Percentiles rank a stretch among this genome's conserved stretches.
phyloP scores from a whole-genome alignment of 1,284 basidiomycete genomes.

The Ganoderma multipileum region DNA sequence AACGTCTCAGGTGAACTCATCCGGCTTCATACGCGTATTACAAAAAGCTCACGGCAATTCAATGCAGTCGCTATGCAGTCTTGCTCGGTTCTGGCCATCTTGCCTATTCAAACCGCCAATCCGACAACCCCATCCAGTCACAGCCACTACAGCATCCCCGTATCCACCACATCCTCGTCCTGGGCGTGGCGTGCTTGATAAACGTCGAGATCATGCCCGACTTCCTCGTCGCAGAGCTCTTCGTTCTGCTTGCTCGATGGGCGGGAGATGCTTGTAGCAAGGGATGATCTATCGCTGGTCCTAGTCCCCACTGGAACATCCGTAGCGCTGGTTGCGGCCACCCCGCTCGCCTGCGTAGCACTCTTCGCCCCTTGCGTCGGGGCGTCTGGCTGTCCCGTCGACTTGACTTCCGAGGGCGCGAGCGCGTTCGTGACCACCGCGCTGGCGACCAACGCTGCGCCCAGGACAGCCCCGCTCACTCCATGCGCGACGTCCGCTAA shows the following conservation, averaged over 20 bases:
- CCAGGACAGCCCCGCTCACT: conserved; percentile 29
- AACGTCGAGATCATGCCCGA: not conserved
- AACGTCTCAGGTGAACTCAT: not conserved
- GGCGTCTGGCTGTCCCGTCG: conserved; percentile 26
- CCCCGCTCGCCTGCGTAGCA: not conserved
- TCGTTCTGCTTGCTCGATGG: too few species aligned
- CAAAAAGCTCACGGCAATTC: not conserved
- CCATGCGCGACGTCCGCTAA: conserved; percentile 32
- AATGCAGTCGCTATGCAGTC: not conserved
- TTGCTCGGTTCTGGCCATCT: not conserved
- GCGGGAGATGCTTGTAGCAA: too few species aligned
- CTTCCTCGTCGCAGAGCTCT: not conserved
- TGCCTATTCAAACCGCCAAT: not conserved
- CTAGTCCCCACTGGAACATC: too few species aligned
- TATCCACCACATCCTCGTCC: not conserved
- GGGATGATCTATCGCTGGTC: too few species aligned
- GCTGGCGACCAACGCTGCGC: conserved; percentile 33
- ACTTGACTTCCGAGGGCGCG: conserved; percentile 27
- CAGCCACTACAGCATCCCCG: not conserved
- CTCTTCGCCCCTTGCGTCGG: conserved; percentile 19
- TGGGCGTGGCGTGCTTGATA: not conserved
- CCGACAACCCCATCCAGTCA: not conserved
- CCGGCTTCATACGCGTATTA: not conserved
- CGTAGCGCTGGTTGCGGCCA: too few species aligned
- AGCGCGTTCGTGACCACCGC: conserved; percentile 34